A percentile compares a stretch with the other conserved stretches of the same genome.
Evolutionary conservation across 2,329 filamentous ascomycete species (phyloP).

Genomic region (Xylaria digitata): DNA sequence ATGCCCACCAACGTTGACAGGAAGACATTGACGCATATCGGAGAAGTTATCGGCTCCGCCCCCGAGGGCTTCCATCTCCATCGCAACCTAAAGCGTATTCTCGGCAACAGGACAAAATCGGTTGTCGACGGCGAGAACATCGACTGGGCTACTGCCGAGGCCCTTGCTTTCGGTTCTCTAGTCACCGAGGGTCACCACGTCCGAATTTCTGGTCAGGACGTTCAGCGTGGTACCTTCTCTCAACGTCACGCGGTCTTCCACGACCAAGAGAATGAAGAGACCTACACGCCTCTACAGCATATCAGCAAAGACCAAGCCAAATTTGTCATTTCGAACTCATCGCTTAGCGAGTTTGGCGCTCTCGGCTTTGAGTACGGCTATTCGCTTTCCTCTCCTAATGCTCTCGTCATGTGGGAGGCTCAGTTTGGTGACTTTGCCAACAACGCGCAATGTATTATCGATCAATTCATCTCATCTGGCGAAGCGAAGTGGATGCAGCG

Average conservation of each 20-base stretch:
- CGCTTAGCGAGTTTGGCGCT: conserved; percentile 74
- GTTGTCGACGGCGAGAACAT: conserved; percentile 93
- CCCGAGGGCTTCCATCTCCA: conserved; percentile 91
- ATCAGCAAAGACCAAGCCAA: conserved; percentile 91
- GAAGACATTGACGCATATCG: conserved; percentile 83
- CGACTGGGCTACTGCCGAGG: conserved; percentile 97
- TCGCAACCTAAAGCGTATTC: conserved; percentile 96
- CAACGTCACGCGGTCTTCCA: conserved; percentile 97
- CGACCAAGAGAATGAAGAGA: conserved; percentile 93
- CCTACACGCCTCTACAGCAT: conserved; percentile 92
- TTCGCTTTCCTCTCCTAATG: conserved; percentile 95
- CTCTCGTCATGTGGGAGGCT: conserved; percentile 98
- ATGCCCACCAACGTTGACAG: conserved; percentile 83
- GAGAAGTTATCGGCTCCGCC: conserved; percentile 77
- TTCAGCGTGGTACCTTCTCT: conserved; percentile 99
- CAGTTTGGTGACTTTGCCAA: conserved; percentile 99
- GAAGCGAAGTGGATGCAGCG: conserved; percentile 99
- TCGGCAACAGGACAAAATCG: conserved; percentile 88
- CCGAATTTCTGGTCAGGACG: conserved; percentile 97
- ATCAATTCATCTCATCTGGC: conserved; percentile 97
- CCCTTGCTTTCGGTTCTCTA: conserved; percentile 91
- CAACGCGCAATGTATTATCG: conserved; percentile 98
- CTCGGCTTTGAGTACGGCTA: conserved; percentile 99
- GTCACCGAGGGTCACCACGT: conserved; percentile 96
- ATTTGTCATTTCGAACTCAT: conserved; percentile 98